A percentile compares a stretch with the other conserved stretches of the same genome.
phyloP scores from a whole-genome alignment of 495 filamentous ascomycete species.

The Bryoglossum gracile region DNA sequence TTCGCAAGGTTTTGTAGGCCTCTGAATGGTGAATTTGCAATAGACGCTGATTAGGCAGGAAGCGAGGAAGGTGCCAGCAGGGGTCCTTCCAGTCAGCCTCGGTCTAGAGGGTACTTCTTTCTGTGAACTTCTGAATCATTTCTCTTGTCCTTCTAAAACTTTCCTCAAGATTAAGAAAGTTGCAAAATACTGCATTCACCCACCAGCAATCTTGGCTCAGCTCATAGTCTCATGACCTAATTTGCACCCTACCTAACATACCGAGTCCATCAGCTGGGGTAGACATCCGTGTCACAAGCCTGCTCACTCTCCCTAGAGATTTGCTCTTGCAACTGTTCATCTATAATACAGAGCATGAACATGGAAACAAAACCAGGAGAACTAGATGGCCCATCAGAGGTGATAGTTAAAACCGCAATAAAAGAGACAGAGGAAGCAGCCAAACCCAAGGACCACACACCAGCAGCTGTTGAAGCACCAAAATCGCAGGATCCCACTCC shows the following conservation, averaged over 20 bases:
- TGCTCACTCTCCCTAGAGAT: background rate
- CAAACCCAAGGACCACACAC: slow-evolving; percentile 2
- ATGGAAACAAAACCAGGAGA: slow-evolving; percentile 26
- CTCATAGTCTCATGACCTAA: too few relatives aligned
- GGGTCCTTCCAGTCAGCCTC: background rate
- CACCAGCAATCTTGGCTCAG: too few relatives aligned
- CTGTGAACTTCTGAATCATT: too few relatives aligned
- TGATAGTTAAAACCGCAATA: slow-evolving; percentile 6
- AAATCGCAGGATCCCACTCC: too few relatives aligned
- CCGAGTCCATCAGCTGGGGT: too few relatives aligned
- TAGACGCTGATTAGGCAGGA: too few relatives aligned
- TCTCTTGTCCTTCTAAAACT: too few relatives aligned
- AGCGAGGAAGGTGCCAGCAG: background rate
- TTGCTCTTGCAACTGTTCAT: too few relatives aligned
- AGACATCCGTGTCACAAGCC: slow-evolving; percentile 3
- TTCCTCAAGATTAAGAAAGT: too few relatives aligned
- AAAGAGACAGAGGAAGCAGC: slow-evolving; percentile 13
- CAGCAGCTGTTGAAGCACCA: too few relatives aligned
- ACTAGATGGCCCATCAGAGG: slow-evolving; percentile 10
- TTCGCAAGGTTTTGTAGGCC: slow-evolving; percentile 1
- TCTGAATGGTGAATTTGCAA: background rate
- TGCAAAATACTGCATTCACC: too few relatives aligned
- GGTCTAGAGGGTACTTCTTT: background rate
- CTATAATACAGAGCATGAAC: background rate
- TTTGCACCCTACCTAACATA: too few relatives aligned